Evolutionary conservation across 805 yeast species (phyloP).

Genomic region (Yarrowia keelungensis): DNA sequence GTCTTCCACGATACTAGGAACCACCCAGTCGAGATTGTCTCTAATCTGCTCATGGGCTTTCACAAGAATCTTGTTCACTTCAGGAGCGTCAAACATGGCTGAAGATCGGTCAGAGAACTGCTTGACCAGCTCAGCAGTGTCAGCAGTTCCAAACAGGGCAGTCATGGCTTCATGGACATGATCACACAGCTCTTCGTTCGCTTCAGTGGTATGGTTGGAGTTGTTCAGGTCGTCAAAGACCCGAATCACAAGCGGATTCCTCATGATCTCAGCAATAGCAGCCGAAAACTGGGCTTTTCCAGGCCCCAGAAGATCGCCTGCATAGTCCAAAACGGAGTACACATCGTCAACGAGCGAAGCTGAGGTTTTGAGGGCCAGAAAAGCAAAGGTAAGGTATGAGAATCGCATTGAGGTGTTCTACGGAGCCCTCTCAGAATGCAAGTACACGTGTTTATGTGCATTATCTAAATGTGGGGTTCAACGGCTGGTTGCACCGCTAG

Average conservation of each 20-base stretch:
- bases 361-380: neutral
- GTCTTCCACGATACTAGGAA: neutral
- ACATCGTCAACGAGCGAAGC: neutral
- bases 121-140: neutral
- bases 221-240: slow-evolving; percentile 7
- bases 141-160: neutral
- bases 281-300: neutral
- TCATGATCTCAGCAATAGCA: neutral
- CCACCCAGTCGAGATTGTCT: slow-evolving; percentile 2
- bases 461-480: neutral
- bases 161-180: neutral
- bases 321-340: neutral
- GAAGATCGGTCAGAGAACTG: neutral
- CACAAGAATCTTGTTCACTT: neutral
- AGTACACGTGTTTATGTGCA: slow-evolving; percentile 6
- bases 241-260: neutral
- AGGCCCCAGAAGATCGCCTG: slow-evolving; percentile 6
- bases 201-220: neutral
- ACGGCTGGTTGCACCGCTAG: too few species aligned
- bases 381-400: neutral
- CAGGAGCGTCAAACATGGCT: neutral
- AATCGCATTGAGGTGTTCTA: neutral
- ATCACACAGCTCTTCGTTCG: neutral
- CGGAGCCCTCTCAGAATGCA: neutral
- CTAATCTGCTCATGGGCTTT: neutral